Base-by-base conservation (phyloP, 225 moss, liverwort and hornwort species). In the Climacium dendroides region DNA sequence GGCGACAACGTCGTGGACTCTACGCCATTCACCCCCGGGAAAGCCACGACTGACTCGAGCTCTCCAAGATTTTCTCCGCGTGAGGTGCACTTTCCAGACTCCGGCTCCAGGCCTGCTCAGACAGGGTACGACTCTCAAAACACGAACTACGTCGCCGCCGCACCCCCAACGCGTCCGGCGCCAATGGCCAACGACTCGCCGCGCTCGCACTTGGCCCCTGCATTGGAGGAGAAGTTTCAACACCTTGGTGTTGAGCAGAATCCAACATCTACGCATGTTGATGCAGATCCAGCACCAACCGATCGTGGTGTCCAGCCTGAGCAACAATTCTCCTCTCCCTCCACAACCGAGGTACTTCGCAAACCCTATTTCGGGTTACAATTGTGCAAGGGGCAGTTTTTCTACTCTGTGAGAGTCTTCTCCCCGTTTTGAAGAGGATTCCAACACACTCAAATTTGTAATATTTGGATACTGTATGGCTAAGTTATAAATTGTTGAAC, bases 151-250 rank as follows among this genome's bases (percentile, higher is more conserved):
- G 86, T 50, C 16, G 6, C 85, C 23, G 48, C 83, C 24, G 58
- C 78, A 18, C 85, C 90, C 14, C 92, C 90, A 16, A 57, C 80
- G 78, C 90, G 92, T 14, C 78, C 90, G 10, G 77, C 92, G 14
- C 92, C 92, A 6, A 25, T 43, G 53, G 54, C 71, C 4, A 74
- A 50, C 34, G 89, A 87, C 19, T 50, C 79, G 5, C 79, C 79
- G 2, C 74, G 85, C 30, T 85, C 90, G 13, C 71, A 87, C 78
- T 19, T 85, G 60, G 50, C 74, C 10, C 85, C 85, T 75, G n/a
- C 48, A 52, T 75, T 75, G 75, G 85, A 85, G 28, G 85, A 85
- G 47, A 75, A 85, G 37, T 85, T 85, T 37, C 50, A 85, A 20
- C 35, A 75, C 52, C 85, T 85, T 22, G 85, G 37, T 37, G 52